Evolutionary conservation across 805 yeast species (phyloP).

Genomic region (Myxozyma neglecta): DNA sequence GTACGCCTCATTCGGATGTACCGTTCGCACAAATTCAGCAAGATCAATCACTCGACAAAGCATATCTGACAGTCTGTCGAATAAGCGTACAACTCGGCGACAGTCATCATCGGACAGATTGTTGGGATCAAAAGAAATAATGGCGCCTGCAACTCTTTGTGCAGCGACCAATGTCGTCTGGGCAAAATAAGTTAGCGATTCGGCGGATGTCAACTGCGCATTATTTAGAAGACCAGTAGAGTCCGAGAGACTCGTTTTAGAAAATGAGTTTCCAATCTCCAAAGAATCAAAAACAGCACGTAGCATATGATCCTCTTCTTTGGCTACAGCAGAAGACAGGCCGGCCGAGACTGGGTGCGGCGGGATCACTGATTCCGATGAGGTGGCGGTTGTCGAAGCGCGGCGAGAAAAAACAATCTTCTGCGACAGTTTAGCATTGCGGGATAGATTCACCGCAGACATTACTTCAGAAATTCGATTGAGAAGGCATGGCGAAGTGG

Average conservation of each 20-base stretch:
- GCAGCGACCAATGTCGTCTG: conserved; percentile 65
- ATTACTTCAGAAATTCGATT: not conserved
- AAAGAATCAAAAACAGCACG: conserved; percentile 33
- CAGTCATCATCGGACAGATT: conserved; percentile 44
- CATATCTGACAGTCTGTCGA: conserved; percentile 84
- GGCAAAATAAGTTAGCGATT: conserved; percentile 69
- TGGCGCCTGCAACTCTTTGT: conserved; percentile 55
- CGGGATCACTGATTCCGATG: not conserved
- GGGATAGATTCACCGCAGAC: not conserved
- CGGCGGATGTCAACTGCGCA: conserved; percentile 64
- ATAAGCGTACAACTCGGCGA: conserved; percentile 54
- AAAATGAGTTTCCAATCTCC: conserved; percentile 22
- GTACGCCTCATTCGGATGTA: conserved; percentile 72
- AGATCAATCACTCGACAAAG: conserved; percentile 90
- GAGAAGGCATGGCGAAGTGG: not conserved
- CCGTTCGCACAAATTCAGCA: conserved; percentile 84
- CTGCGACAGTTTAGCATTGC: not conserved
- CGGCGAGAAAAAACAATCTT: not conserved
- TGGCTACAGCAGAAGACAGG: not conserved
- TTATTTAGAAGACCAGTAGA: conserved; percentile 69
- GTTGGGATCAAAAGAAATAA: conserved; percentile 47
- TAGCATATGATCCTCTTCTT: conserved; percentile 30
- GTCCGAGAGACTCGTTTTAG: not conserved
- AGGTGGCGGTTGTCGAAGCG: not conserved
- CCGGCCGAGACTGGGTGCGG: conserved; percentile 7